Conservation (phyloP, 495 filamentous ascomycete genomes). For the Filosporella fistucella region DNA sequence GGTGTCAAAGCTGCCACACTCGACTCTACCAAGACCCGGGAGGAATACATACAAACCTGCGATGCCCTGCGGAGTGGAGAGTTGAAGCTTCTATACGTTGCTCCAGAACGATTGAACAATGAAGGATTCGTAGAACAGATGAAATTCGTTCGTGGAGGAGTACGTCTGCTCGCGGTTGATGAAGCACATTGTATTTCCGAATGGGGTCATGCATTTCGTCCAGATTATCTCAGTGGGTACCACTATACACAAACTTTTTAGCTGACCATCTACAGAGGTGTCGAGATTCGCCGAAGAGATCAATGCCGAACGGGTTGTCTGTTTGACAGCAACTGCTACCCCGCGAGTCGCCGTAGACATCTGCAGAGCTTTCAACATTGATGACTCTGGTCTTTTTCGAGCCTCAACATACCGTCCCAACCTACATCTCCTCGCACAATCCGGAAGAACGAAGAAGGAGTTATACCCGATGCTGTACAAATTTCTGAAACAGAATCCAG, state of each 20-base stretch:
- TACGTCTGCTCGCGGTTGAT: conserved; percentile 53
- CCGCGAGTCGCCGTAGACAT: conserved; percentile 49
- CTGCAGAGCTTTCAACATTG: conserved; percentile 44
- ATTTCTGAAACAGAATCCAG: conserved; percentile 43
- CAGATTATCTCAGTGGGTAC: conserved; percentile 47
- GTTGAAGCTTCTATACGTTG: conserved; percentile 51
- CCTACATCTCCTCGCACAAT: conserved; percentile 43
- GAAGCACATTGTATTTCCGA: conserved; percentile 59
- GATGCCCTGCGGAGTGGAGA: conserved; percentile 36
- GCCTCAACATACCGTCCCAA: conserved; percentile 55
- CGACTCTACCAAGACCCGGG: conserved; percentile 46
- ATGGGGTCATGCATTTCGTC: conserved; percentile 57
- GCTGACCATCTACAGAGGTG: conserved; percentile 28
- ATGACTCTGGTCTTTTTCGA: conserved; percentile 41
- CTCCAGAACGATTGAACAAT: conserved; percentile 55
- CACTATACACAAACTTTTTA: background rate
- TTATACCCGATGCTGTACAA: conserved; percentile 37
- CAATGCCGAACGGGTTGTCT: conserved; percentile 48
- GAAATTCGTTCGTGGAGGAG: conserved; percentile 41
- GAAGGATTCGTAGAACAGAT: conserved; percentile 52
- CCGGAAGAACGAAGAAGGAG: conserved; percentile 31
- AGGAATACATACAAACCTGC: conserved; percentile 39
- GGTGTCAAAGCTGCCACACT: conserved; percentile 46
- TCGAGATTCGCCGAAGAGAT: conserved; percentile 53
- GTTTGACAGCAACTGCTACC: conserved; percentile 51